A percentile compares a stretch with the other conserved stretches of the same genome.
Evolutionary conservation across 1,284 basidiomycete species (phyloP).

Genomic region (Ustilago curta): DNA sequence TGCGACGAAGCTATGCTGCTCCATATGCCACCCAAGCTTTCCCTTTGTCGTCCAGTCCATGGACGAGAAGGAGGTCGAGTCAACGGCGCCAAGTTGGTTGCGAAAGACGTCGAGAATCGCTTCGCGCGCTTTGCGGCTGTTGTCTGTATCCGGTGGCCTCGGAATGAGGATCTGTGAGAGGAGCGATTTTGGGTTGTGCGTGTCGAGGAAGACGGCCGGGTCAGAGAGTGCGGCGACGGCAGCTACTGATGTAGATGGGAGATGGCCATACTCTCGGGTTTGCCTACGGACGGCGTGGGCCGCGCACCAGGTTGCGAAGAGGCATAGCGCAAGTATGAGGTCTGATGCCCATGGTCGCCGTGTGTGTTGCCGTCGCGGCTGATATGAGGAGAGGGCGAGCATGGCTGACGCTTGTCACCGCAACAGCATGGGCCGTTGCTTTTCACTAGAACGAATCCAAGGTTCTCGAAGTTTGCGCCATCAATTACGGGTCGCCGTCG

Average conservation of each 20-base stretch:
- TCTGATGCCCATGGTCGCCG: not conserved
- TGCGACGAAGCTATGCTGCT: conserved; percentile 48
- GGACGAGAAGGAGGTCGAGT: conserved; percentile 4
- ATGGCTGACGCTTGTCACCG: conserved; percentile 1
- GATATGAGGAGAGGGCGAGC: not conserved
- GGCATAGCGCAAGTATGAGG: not conserved
- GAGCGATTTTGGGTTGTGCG: conserved; percentile 41
- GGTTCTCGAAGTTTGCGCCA: not conserved
- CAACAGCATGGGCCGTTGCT: conserved; percentile 2
- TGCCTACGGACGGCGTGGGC: conserved; percentile 37
- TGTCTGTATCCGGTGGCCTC: conserved; percentile 60
- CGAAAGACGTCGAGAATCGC: conserved; percentile 53
- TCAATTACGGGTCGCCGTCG: not conserved
- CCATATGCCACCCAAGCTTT: conserved; percentile 61
- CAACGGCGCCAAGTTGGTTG: conserved; percentile 21
- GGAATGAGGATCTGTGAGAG: conserved; percentile 66
- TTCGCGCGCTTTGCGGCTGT: conserved; percentile 54
- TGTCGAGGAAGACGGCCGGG: conserved; percentile 49
- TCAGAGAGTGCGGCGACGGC: conserved; percentile 37
- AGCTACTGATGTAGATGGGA: conserved; percentile 12
- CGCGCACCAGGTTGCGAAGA: conserved; percentile 3
- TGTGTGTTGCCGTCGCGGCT: not conserved
- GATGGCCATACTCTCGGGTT: conserved; percentile 22
- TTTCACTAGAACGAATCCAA: not conserved
- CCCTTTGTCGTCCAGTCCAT: conserved; percentile 14